phyloP scores from a whole-genome alignment of 2,329 filamentous ascomycete species.

The Fonsecaea monophora region DNA sequence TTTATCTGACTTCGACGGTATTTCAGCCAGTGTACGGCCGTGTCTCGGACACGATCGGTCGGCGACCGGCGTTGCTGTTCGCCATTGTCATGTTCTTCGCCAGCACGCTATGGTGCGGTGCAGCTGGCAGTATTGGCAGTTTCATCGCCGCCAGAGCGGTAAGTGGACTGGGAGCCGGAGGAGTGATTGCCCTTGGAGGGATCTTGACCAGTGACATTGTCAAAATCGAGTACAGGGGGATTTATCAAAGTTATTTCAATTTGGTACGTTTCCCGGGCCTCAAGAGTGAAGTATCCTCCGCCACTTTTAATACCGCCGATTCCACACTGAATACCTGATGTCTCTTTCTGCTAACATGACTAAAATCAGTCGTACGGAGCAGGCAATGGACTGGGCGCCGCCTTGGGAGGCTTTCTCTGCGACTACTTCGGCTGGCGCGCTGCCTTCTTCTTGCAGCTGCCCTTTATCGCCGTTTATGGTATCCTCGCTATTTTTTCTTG shows the following conservation, averaged over 20 bases:
- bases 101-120: slow-evolving; percentile 72
- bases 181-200: slow-evolving; percentile 70
- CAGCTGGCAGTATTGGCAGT: slow-evolving; percentile 70
- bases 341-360: slow-evolving; percentile 5
- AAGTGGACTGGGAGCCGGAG: slow-evolving; percentile 76
- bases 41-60: slow-evolving; percentile 74
- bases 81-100: slow-evolving; percentile 67
- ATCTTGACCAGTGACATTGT: slow-evolving; percentile 78
- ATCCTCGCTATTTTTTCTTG: slow-evolving; percentile 47
- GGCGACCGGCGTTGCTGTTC: slow-evolving; percentile 65
- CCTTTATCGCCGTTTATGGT: slow-evolving; percentile 58
- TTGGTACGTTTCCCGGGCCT: slow-evolving; percentile 20
- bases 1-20: slow-evolving; percentile 76
- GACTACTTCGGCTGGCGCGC: slow-evolving; percentile 75
- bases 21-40: slow-evolving; percentile 78
- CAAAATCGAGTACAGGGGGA: slow-evolving; percentile 73
- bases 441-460: slow-evolving; percentile 71
- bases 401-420: slow-evolving; percentile 72
- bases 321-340: background rate
- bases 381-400: slow-evolving; percentile 61
- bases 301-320: background rate
- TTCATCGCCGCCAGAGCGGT: slow-evolving; percentile 74
- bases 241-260: slow-evolving; percentile 71
- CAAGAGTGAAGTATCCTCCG: background rate
- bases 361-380: slow-evolving; percentile 29